phyloP scores from a whole-genome alignment of 2,329 filamentous ascomycete species.

The Plenodomus biglobosus region DNA sequence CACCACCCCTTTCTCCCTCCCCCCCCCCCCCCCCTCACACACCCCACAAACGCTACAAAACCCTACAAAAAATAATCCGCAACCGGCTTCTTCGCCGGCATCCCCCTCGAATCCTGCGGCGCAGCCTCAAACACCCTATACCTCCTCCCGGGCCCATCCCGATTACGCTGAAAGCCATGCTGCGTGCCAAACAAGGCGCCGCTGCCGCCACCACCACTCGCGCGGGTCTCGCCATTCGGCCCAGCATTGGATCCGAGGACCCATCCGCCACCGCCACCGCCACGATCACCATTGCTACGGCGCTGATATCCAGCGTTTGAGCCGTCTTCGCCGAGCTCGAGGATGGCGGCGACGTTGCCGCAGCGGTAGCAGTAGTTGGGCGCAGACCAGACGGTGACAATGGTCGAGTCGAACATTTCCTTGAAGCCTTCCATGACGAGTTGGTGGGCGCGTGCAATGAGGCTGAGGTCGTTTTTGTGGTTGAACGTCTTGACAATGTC shows the following conservation, averaged over 20 bases:
- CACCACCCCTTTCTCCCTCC: too few relatives aligned
- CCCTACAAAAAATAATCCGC: conserved; percentile 68
- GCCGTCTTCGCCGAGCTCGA: conserved; percentile 88
- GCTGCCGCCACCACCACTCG: too few relatives aligned
- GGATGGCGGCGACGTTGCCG: conserved; percentile 75
- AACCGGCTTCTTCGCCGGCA: conserved; percentile 98
- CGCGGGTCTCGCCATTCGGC: conserved; percentile 34
- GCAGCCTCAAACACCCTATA: conserved; percentile 97
- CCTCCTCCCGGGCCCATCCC: conserved; percentile 75
- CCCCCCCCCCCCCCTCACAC: too few relatives aligned
- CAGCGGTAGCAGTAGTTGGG: conserved; percentile 68
- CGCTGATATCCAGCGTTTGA: conserved; percentile 51
- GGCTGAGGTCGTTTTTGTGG: conserved; percentile 84
- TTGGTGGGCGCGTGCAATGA: conserved; percentile 93
- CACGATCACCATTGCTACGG: conserved; percentile 67
- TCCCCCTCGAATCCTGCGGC: conserved; percentile 91
- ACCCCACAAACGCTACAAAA: too few relatives aligned
- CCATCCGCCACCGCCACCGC: conserved; percentile 48
- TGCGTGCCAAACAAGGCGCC: conserved; percentile 44
- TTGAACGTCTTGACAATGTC: conserved; percentile 97
- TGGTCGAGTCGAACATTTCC: conserved; percentile 88
- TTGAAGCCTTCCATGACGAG: conserved; percentile 99
- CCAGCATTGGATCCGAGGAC: conserved; percentile 39
- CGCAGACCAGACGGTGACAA: conserved; percentile 92
- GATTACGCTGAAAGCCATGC: conserved; percentile 47